Conservation (phyloP, 768 basidiomycete genomes). For the Leccinum arenicola region DNA sequence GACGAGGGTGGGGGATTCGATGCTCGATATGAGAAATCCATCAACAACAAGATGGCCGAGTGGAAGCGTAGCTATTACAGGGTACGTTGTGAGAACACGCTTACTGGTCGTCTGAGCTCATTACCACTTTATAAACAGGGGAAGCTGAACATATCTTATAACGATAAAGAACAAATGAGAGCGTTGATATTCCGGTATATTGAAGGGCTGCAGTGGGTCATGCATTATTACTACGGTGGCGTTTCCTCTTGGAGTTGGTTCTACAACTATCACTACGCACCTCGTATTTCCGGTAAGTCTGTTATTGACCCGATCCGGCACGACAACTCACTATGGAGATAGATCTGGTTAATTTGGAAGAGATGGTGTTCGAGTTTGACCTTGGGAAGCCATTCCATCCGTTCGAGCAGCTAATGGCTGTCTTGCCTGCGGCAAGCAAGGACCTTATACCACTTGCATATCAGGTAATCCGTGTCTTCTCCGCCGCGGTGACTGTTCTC, state of each 20-base stretch:
- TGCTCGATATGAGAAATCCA: conserved; percentile 64
- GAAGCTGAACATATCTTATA: conserved; percentile 81
- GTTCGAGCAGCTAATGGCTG: conserved; percentile 97
- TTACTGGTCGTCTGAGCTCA: conserved; percentile 13
- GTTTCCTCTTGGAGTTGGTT: conserved; percentile 99
- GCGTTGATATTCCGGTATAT: conserved; percentile 78
- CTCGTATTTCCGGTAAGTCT: conserved; percentile 84
- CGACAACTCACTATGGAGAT: conserved; percentile 11
- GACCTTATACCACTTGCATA: conserved; percentile 87
- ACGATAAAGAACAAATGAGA: conserved; percentile 64
- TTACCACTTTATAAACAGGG: conserved; percentile 45
- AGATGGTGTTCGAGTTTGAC: conserved; percentile 84
- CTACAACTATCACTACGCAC: conserved; percentile 97
- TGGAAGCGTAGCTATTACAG: conserved; percentile 92
- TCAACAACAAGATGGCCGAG: conserved; percentile 83
- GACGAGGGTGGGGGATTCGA: conserved; percentile 77
- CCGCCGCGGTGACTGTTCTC: not conserved
- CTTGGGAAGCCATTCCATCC: conserved; percentile 89
- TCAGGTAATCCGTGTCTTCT: conserved; percentile 45
- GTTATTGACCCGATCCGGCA: not conserved
- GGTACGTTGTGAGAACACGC: conserved; percentile 54
- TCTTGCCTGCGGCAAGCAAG: conserved; percentile 86
- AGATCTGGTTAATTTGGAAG: conserved; percentile 62
- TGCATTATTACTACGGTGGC: conserved; percentile 98
- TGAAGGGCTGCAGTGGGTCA: conserved; percentile 97